Conservation (phyloP, 345 rosid genomes). For the Syzygium aromaticum region DNA sequence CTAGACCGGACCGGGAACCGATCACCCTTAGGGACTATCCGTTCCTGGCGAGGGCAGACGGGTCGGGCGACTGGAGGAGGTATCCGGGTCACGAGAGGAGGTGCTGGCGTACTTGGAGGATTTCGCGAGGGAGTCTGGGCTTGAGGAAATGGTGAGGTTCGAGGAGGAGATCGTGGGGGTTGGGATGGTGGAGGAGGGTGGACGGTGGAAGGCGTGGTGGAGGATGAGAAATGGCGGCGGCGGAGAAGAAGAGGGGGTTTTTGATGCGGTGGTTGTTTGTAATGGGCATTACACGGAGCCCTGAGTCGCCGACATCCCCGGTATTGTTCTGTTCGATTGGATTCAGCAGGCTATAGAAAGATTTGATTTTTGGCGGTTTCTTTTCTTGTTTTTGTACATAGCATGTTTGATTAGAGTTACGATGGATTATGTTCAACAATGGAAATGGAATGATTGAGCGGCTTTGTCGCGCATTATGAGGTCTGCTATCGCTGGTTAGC, state of each 20-base stretch:
- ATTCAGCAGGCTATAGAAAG: background rate
- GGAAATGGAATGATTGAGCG: background rate
- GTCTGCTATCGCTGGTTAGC: background rate
- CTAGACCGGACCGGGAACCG: too few relatives aligned
- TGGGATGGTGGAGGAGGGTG: conserved; percentile 10
- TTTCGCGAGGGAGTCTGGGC: conserved; percentile 46
- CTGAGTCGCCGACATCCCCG: conserved; percentile 54
- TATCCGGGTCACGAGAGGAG: conserved; percentile 64
- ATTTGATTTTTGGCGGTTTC: background rate
- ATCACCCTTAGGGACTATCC: too few relatives aligned
- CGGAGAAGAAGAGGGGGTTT: conserved; percentile 27
- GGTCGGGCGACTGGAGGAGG: conserved; percentile 52
- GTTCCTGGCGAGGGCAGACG: conserved; percentile 21
- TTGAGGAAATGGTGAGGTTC: conserved; percentile 55
- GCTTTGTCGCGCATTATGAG: background rate
- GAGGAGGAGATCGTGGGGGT: conserved; percentile 48
- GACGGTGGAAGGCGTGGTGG: conserved; percentile 51
- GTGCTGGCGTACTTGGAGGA: conserved; percentile 53
- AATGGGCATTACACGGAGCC: conserved; percentile 67
- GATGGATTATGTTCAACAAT: background rate
- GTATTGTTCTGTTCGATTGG: conserved; percentile 6
- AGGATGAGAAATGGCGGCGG: conserved; percentile 2
- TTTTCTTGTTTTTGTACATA: background rate
- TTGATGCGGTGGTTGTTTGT: conserved; percentile 70
- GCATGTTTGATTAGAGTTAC: background rate